Conservation (phyloP, 1,284 basidiomycete species). For the Xanthoconium separans region DNA sequence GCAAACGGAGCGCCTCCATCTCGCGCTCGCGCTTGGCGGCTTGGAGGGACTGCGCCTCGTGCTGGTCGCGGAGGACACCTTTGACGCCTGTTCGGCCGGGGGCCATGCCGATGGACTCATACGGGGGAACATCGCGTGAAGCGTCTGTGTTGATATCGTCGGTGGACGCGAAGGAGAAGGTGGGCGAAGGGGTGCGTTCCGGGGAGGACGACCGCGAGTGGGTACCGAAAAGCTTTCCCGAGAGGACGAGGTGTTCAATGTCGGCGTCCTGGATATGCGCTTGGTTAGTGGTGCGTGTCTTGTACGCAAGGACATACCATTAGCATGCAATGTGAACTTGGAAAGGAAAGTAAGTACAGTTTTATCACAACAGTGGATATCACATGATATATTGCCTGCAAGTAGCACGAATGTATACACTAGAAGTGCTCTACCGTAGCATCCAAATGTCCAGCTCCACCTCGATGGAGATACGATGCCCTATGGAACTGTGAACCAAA, state of each 20-base stretch:
- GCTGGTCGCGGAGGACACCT: conserved; percentile 75
- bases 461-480: conserved; percentile 12
- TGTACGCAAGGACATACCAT: background rate
- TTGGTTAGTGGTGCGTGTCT: background rate
- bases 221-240: conserved; percentile 70
- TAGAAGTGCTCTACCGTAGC: conserved; percentile 2
- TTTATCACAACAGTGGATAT: no score
- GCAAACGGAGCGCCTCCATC: conserved; percentile 46
- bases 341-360: no score
- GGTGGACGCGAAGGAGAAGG: conserved; percentile 31
- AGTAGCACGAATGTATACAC: background rate
- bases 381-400: no score
- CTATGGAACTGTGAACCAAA: conserved; percentile 6
- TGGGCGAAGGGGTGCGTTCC: conserved; percentile 52
- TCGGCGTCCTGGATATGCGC: conserved; percentile 41
- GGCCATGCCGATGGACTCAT: conserved; percentile 70
- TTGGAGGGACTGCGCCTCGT: conserved; percentile 60
- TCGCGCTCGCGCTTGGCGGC: conserved; percentile 50
- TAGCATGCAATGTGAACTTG: background rate
- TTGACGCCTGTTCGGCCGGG: conserved; percentile 82
- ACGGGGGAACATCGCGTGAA: conserved; percentile 20
- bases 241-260: conserved; percentile 75
- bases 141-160: conserved; percentile 15
- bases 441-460: conserved; percentile 20
- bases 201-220: conserved; percentile 43